Conservation (phyloP, 1,284 basidiomycete genomes). For the Ustilago loliicola region DNA sequence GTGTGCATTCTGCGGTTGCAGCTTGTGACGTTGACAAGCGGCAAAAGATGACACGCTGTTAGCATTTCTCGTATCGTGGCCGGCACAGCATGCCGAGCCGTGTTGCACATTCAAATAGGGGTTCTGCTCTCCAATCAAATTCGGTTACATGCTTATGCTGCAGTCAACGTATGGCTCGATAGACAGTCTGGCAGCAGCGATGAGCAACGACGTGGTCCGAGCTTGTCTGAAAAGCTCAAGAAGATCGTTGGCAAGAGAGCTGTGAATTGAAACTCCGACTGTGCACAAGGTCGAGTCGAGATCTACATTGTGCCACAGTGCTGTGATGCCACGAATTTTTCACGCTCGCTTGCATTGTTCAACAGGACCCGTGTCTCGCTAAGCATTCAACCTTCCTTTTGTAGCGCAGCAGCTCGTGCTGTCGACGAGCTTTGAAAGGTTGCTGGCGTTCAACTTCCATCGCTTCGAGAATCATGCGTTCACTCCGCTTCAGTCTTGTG, state of each 20-base stretch:
- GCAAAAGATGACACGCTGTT: no score
- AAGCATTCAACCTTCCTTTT: not conserved
- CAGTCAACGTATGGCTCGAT: not conserved
- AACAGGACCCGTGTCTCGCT: slow-evolving; percentile 15
- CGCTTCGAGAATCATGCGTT: not conserved
- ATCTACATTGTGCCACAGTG: slow-evolving; percentile 8
- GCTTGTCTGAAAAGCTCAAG: not conserved
- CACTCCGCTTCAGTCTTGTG: not conserved
- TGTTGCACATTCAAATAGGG: no score
- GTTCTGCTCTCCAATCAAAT: no score
- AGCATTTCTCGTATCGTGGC: no score
- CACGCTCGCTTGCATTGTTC: not conserved
- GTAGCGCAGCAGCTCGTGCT: not conserved
- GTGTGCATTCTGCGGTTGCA: no score
- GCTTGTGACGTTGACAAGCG: no score
- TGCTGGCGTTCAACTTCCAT: slow-evolving; percentile 11
- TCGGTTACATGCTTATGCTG: not conserved
- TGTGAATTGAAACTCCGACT: slow-evolving; percentile 4
- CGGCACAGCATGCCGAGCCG: no score
- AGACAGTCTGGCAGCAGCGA: not conserved
- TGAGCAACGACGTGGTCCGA: not conserved
- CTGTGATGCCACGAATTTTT: not conserved
- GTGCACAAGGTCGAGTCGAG: slow-evolving; percentile 1
- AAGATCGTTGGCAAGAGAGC: not conserved
- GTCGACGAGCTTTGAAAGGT: not conserved